These are phyloP conservation scores for Taphrina confusa DNA, from an alignment of 1,139 yeast genomes.

Conservation along the genomic window DNA sequence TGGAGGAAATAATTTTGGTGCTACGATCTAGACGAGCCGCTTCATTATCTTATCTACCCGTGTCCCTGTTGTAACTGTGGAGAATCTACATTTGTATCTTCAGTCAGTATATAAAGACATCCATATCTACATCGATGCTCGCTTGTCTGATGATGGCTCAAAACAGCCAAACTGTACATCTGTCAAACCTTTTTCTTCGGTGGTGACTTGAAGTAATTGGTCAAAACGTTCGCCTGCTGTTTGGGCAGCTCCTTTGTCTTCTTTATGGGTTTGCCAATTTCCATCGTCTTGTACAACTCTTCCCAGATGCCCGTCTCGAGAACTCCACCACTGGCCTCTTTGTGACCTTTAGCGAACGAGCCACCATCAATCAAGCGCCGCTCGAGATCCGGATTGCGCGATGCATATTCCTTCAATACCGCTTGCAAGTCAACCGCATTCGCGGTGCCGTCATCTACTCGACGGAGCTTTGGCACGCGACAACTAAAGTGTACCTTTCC, in stretches of 20 bases:
- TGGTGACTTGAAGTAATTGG: conserved; percentile 23
- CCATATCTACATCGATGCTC: too few species aligned
- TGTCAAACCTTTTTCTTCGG: conserved; percentile 19
- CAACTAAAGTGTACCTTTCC: conserved; percentile 31
- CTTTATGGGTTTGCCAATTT: conserved; percentile 26
- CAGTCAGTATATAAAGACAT: background rate
- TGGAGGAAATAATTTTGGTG: too few species aligned
- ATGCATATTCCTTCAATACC: conserved; percentile 29
- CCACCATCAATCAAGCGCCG: conserved; percentile 11
- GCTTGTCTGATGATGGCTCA: too few species aligned
- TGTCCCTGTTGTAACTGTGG: background rate
- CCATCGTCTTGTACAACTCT: conserved; percentile 23
- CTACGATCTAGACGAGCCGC: background rate
- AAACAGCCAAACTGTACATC: too few species aligned
- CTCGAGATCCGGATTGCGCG: conserved; percentile 16
- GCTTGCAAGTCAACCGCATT: conserved; percentile 26
- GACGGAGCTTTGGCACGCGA: conserved; percentile 18
- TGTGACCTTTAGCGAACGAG: conserved; percentile 29
- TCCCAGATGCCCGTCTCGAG: conserved; percentile 22
- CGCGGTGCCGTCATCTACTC: conserved; percentile 28
- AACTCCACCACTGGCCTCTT: conserved; percentile 32
- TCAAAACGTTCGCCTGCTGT: conserved; percentile 23
- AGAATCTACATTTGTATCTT: background rate
- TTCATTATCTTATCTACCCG: conserved; percentile 5
- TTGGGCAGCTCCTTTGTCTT: conserved; percentile 13